Percentiles rank a stretch among this genome's conserved stretches.
Conservation (phyloP, 371 early-diverging fungal species). For the Funneliformis caledonium region DNA sequence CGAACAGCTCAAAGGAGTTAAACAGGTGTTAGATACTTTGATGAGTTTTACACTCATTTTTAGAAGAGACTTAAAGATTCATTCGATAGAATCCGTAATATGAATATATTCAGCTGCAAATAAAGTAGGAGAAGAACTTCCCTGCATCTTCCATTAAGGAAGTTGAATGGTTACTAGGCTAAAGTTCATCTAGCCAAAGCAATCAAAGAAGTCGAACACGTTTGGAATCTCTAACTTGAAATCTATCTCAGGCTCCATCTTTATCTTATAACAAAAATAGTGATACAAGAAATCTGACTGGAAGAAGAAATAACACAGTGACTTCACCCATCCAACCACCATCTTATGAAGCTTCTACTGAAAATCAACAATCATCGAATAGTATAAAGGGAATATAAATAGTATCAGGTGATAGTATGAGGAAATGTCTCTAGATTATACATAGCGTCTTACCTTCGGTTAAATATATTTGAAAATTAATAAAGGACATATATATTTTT, state of each 20-base stretch:
- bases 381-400: background rate
- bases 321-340: background rate
- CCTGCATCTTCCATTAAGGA: too few species aligned
- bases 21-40: too few species aligned
- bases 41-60: too few species aligned
- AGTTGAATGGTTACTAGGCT: too few species aligned
- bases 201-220: background rate
- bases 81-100: too few species aligned
- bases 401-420: conserved; percentile 1
- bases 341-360: background rate
- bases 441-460: background rate
- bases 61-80: too few species aligned
- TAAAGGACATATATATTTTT: background rate
- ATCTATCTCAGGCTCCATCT: background rate
- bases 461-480: conserved; percentile 21
- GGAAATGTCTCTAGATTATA: conserved; percentile 13
- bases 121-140: too few species aligned
- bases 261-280: too few species aligned
- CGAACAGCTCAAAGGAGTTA: too few species aligned
- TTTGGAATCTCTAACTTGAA: background rate
- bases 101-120: too few species aligned
- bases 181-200: background rate
- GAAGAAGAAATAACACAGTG: background rate
- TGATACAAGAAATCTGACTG: too few species aligned
- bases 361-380: conserved; percentile 7